These are phyloP conservation scores for Mrakia blollopis DNA, from an alignment of 768 basidiomycete species.

Conservation along the genomic window DNA sequence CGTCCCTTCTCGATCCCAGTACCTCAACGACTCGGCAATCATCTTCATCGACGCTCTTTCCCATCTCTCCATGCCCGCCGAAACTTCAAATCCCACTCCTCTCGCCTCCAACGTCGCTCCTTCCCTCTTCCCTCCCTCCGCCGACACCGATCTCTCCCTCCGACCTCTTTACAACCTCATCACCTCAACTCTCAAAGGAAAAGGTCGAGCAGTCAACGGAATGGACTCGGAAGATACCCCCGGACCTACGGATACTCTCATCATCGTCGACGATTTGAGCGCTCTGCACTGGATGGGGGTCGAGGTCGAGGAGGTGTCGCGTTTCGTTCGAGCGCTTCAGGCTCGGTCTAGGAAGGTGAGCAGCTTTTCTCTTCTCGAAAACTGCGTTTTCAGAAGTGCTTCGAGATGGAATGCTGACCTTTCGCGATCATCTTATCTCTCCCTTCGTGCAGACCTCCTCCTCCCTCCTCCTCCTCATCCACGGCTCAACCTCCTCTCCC, in stretches of 20 bases:
- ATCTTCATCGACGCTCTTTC: conserved; percentile 21
- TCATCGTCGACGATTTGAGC: conserved; percentile 24
- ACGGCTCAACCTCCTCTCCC: conserved; percentile 4
- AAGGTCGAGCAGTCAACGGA: not conserved
- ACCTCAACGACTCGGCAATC: conserved; percentile 6
- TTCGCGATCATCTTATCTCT: not conserved
- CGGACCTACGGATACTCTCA: conserved; percentile 11
- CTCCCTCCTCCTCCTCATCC: conserved; percentile 14
- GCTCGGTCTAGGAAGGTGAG: conserved; percentile 6
- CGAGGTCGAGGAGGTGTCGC: conserved; percentile 16
- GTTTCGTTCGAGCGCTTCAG: conserved; percentile 22
- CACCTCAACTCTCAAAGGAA: conserved; percentile 18
- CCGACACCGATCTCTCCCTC: not conserved
- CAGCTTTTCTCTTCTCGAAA: not conserved
- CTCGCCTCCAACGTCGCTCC: conserved; percentile 15
- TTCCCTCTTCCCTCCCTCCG: not conserved
- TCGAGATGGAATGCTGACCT: too few relatives aligned
- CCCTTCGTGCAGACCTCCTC: not conserved
- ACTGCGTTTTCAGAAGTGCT: too few relatives aligned
- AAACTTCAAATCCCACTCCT: not conserved
- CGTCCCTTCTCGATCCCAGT: not conserved
- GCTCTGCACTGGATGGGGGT: conserved; percentile 27
- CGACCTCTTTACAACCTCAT: conserved; percentile 29
- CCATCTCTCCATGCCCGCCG: not conserved
- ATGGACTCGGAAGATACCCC: not conserved